Evolutionary conservation across 352 stramenopile species (phyloP).

Genomic region (Globisporangium okanoganense): DNA sequence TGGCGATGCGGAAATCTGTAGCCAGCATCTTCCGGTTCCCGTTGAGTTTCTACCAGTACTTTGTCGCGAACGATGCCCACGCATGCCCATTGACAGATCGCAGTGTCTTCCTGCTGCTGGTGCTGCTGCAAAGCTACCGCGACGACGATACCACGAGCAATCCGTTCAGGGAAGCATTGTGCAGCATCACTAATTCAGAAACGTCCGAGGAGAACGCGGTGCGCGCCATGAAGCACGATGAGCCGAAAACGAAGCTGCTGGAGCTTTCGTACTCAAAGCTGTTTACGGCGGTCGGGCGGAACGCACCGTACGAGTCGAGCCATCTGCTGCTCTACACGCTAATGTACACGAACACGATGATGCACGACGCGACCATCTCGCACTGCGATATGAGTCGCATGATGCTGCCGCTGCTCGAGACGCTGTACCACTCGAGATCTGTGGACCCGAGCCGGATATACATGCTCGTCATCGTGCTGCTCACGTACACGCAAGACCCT

Average conservation of each 20-base stretch:
- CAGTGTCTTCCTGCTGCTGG: conserved; percentile 57
- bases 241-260: conserved; percentile 22
- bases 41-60: conserved; percentile 63
- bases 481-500: conserved; percentile 62
- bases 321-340: conserved; percentile 76
- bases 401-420: conserved; percentile 66
- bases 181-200: conserved; percentile 33
- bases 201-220: conserved; percentile 10
- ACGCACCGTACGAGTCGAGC: conserved; percentile 57
- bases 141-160: conserved; percentile 46
- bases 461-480: conserved; percentile 65
- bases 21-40: conserved; percentile 64
- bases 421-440: conserved; percentile 59
- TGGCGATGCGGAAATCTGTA: conserved; percentile 12
- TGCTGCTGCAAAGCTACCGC: conserved; percentile 67
- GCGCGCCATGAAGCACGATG: conserved; percentile 23
- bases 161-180: conserved; percentile 57
- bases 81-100: conserved; percentile 63
- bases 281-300: conserved; percentile 44
- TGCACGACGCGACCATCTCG: conserved; percentile 41
- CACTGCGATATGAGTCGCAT: conserved; percentile 43
- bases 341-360: conserved; percentile 58
- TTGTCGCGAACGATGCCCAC: conserved; percentile 46
- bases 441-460: conserved; percentile 66
- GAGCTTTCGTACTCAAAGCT: conserved; percentile 49